Conservation (phyloP, 129 eudicot species). For the Artemisia annua region DNA sequence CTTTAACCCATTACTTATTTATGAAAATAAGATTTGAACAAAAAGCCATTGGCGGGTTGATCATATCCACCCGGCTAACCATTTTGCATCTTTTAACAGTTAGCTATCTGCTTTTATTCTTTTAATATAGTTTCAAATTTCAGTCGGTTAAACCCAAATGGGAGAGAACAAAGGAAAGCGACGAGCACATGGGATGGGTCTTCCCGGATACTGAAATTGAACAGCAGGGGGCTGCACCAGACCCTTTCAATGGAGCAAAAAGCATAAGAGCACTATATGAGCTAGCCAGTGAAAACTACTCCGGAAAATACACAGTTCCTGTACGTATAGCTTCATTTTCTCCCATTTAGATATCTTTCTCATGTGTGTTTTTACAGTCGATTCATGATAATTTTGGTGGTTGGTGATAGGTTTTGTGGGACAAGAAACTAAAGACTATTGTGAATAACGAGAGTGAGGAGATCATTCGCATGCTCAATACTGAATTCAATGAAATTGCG, state of each 20-base stretch:
- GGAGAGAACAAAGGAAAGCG: slow-evolving; percentile 88
- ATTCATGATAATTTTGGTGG: slow-evolving; percentile 13
- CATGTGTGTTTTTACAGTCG: background rate
- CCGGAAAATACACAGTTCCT: slow-evolving; percentile 93
- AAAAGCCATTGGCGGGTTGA: background rate
- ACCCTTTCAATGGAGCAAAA: slow-evolving; percentile 77
- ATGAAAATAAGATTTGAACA: background rate
- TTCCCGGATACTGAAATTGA: slow-evolving; percentile 70
- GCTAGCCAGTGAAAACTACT: slow-evolving; percentile 76
- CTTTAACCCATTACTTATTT: background rate
- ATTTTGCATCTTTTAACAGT: background rate
- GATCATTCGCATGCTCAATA: slow-evolving; percentile 85
- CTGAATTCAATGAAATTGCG: slow-evolving; percentile 85
- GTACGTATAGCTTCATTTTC: slow-evolving; percentile 40
- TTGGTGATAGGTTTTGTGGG: slow-evolving; percentile 82
- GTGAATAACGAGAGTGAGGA: slow-evolving; percentile 93
- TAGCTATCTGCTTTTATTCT: background rate
- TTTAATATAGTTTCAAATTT: slow-evolving; percentile 13
- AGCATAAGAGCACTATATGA: slow-evolving; percentile 77
- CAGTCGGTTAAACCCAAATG: slow-evolving; percentile 88
- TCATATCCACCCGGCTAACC: background rate
- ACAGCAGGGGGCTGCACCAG: slow-evolving; percentile 78
- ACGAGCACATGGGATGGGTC: slow-evolving; percentile 97
- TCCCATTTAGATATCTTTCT: background rate
- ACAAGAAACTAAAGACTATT: slow-evolving; percentile 76